Conservation (phyloP, 805 yeast genomes). For the Zygosaccharomyces bailii region DNA sequence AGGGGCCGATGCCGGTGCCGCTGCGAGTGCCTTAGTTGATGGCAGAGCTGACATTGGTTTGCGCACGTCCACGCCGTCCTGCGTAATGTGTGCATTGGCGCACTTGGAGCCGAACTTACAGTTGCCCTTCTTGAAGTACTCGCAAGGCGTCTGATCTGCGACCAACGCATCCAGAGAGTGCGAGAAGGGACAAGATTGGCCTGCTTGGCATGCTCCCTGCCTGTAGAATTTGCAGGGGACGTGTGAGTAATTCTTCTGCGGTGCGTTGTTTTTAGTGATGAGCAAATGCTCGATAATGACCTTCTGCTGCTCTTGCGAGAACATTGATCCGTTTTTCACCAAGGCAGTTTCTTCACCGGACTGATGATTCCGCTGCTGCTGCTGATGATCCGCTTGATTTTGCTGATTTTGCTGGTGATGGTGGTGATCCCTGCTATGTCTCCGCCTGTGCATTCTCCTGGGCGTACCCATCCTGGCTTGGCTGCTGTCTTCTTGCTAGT, state of each 20-base stretch:
- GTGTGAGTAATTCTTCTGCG: conserved; percentile 48
- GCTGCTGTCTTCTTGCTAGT: neutral
- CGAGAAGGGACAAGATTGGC: conserved; percentile 84
- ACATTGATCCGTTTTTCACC: conserved; percentile 8
- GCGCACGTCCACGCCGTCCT: conserved; percentile 76
- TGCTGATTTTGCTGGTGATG: neutral
- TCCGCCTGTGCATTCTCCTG: conserved; percentile 7
- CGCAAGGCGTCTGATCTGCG: conserved; percentile 55
- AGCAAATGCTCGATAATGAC: conserved; percentile 28
- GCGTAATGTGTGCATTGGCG: conserved; percentile 86
- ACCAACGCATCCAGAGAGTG: conserved; percentile 62
- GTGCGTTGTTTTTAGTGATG: conserved; percentile 28
- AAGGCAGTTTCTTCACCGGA: neutral
- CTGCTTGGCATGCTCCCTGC: conserved; percentile 96
- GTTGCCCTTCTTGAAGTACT: conserved; percentile 93
- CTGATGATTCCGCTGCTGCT: neutral
- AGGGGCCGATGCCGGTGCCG: neutral
- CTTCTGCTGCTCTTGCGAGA: conserved; percentile 28
- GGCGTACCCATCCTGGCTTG: conserved; percentile 7
- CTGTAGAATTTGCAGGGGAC: conserved; percentile 93
- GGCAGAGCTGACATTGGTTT: conserved; percentile 46
- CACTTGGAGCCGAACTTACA: conserved; percentile 94
- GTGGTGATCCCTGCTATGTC: conserved; percentile 3
- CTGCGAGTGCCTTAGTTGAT: neutral
- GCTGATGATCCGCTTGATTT: neutral